Conservation (phyloP, 1,139 yeast species). For the Meyerozyma smithsonii region DNA sequence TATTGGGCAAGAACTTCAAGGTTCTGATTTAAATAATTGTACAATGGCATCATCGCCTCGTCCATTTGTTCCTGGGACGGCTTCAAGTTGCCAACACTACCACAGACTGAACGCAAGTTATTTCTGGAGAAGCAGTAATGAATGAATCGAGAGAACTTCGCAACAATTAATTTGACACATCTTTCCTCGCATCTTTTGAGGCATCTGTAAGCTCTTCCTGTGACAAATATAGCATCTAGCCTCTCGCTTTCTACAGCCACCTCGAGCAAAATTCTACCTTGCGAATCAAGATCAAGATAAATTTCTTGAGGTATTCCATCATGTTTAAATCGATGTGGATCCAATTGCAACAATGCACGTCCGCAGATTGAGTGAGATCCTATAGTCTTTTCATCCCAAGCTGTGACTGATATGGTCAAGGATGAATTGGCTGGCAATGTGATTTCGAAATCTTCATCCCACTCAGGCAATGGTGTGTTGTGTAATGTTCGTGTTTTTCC, state of each 20-base stretch:
- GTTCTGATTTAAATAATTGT: constrained; percentile 69
- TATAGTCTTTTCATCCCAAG: constrained; percentile 63
- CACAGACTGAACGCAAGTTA: constrained; percentile 51
- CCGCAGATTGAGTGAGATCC: constrained; percentile 69
- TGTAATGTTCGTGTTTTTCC: constrained; percentile 69
- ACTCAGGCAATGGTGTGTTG: constrained; percentile 65
- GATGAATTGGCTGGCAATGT: constrained; percentile 36
- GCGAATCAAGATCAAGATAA: constrained; percentile 59
- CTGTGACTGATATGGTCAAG: constrained; percentile 50
- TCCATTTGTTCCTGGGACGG: constrained; percentile 55
- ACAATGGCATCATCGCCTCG: constrained; percentile 69
- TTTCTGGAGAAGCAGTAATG: constrained; percentile 37
- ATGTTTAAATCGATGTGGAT: constrained; percentile 60
- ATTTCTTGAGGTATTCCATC: constrained; percentile 67
- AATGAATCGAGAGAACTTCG: constrained; percentile 47
- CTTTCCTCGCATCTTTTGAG: constrained; percentile 59
- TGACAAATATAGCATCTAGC: constrained; percentile 69
- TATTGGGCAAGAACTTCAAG: constrained; percentile 62
- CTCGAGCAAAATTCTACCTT: constrained; percentile 59
- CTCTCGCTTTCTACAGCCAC: constrained; percentile 76
- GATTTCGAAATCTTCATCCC: constrained; percentile 87
- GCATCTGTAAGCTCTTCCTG: constrained; percentile 72
- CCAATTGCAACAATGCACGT: constrained; percentile 56
- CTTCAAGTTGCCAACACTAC: constrained; percentile 39
- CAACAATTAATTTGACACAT: constrained; percentile 62